Evolutionary conservation across 2,329 filamentous ascomycete genomes (phyloP).

Genomic region (Diplodia intermedia): DNA sequence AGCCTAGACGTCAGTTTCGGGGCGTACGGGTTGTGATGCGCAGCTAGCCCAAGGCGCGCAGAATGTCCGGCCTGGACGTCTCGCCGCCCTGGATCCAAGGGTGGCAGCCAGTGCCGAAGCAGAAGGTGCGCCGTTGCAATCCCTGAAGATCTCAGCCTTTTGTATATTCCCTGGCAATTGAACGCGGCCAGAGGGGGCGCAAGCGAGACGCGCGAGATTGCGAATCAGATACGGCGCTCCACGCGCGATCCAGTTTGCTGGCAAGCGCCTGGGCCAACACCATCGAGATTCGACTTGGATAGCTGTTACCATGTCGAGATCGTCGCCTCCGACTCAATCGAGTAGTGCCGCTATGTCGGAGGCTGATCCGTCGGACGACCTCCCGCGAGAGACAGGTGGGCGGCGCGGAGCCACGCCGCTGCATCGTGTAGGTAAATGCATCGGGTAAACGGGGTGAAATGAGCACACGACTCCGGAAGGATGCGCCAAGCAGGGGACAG

Average conservation of each 20-base stretch:
- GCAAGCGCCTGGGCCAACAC: constrained; percentile 14
- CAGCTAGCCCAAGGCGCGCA: constrained; percentile 12
- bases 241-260: constrained; percentile 23
- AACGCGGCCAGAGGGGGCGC: constrained; percentile 10
- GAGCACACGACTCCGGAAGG: constrained; percentile 27
- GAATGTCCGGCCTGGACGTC: constrained; percentile 15
- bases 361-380: constrained; percentile 7
- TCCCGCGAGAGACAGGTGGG: constrained; percentile 13
- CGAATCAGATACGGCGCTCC: constrained; percentile 29
- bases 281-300: constrained; percentile 3
- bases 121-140: constrained; percentile 20
- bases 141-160: too few relatives aligned
- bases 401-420: constrained; percentile 8
- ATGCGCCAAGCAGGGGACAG: constrained; percentile 20
- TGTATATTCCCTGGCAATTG: background rate
- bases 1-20: constrained; percentile 16
- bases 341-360: background rate
- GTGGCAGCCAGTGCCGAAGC: constrained; percentile 12
- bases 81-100: constrained; percentile 20
- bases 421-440: constrained; percentile 15
- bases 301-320: constrained; percentile 4
- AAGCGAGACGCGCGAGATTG: constrained; percentile 27
- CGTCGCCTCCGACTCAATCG: constrained; percentile 3
- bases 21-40: constrained; percentile 23
- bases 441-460: constrained; percentile 18